These are phyloP conservation scores for Mimosa bimucronata DNA, from an alignment of 306 rosid species.

Conservation along the genomic window DNA sequence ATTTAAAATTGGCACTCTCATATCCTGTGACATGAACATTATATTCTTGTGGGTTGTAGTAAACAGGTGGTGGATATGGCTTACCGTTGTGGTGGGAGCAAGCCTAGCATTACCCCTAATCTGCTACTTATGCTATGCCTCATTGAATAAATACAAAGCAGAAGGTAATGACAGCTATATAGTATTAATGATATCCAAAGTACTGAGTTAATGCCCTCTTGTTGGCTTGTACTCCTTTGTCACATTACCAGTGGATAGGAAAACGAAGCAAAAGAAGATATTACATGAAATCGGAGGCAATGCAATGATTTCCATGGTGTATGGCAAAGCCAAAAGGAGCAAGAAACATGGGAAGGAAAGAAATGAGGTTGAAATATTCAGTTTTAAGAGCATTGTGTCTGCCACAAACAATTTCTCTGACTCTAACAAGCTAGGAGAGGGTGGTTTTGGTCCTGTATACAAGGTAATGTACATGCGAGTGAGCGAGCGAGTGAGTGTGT, in stretches of 20 bases:
- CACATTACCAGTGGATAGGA: constrained; percentile 8
- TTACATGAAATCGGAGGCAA: constrained; percentile 32
- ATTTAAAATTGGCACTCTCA: constrained; percentile 3
- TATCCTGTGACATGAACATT: background rate
- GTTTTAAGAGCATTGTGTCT: constrained; percentile 26
- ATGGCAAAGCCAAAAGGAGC: constrained; percentile 3
- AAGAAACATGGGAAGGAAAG: background rate
- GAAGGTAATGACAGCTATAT: constrained; percentile 23
- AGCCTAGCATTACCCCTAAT: background rate
- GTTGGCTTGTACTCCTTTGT: constrained; percentile 5
- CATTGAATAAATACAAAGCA: constrained; percentile 21
- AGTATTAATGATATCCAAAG: background rate
- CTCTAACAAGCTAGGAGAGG: constrained; percentile 35
- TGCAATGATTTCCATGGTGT: constrained; percentile 12
- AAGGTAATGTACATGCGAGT: constrained; percentile 31
- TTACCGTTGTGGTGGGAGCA: constrained; percentile 26
- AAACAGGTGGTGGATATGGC: constrained; percentile 45
- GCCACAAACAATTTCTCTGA: constrained; percentile 44
- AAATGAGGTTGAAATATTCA: constrained; percentile 33
- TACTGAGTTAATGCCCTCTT: background rate
- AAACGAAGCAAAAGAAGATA: constrained; percentile 15
- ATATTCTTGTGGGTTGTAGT: constrained; percentile 16
- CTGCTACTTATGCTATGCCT: constrained; percentile 13
- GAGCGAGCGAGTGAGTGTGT: background rate
- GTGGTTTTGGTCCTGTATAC: constrained; percentile 44